phyloP scores from a whole-genome alignment of 306 rosid genomes.

The Corylus americana region DNA sequence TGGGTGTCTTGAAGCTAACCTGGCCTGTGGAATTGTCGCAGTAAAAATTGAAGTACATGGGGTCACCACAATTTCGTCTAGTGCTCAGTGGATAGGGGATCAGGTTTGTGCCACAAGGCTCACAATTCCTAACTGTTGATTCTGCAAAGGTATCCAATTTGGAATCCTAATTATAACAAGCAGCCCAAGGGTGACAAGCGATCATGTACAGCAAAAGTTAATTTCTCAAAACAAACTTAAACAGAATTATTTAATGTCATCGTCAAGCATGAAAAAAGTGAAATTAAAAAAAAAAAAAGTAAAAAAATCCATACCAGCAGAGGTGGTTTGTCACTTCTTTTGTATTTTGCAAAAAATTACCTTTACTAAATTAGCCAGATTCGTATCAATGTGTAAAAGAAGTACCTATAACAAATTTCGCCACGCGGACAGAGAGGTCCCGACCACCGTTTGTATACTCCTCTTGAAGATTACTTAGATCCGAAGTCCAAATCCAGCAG shows the following conservation, averaged over 20 bases:
- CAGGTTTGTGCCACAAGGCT: slow-evolving; percentile 41
- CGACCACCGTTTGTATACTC: neutral
- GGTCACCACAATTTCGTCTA: slow-evolving; percentile 43
- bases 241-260: neutral
- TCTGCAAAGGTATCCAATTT: slow-evolving; percentile 26
- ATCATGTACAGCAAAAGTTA: no score
- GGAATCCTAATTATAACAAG: neutral
- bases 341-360: no score
- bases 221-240: no score
- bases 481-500: slow-evolving; percentile 31
- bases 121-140: slow-evolving; percentile 27
- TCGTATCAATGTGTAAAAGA: no score
- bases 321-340: no score
- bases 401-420: no score
- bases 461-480: slow-evolving; percentile 28
- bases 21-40: slow-evolving; percentile 19
- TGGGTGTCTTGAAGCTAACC: slow-evolving; percentile 18
- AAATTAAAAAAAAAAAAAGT: neutral
- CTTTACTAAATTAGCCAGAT: no score
- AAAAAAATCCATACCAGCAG: no score
- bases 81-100: slow-evolving; percentile 64
- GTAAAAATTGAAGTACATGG: slow-evolving; percentile 26
- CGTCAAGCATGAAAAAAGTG: neutral
- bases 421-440: no score
- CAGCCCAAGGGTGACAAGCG: no score